Evolutionary conservation across 2,329 filamentous ascomycete genomes (phyloP), one percentile per base, ranked within the genome.

Genomic region (Colletotrichum sp.): DNA sequence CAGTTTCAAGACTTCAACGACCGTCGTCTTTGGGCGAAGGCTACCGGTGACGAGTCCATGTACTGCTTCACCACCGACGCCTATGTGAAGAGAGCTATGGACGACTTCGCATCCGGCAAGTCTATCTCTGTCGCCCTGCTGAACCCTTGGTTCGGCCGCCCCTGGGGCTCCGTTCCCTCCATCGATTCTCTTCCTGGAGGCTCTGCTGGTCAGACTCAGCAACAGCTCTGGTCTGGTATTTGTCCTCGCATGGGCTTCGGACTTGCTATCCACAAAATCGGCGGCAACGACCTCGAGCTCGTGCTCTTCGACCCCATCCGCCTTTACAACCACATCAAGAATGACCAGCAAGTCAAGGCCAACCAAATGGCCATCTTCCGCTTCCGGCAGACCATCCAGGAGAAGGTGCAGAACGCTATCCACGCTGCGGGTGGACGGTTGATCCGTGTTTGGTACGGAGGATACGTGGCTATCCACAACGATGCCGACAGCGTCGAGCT

Each of bases 1-100:
- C 36, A 67, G 0, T 67, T 30, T 18, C 26, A 24, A 0, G 28
- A 52, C 26, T 0, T 0, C 24, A 26, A 14, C 0, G 24, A 67
- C 0, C 36, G 36, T 0, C 48, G 64, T 26, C 24, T 30, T 26
- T 67, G 64, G 64, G 16, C 0, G 0, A 24, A 52, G 6, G 66
- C 66, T 0, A 36, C 66, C 0, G 28, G 30, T 5, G 66, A 1
- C 0, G 66, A 34, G 9, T 68, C 66, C 2, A 30, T 30, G 14
- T 3, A 2, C n/a, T 68, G 52, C 48, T 36, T 21, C 8, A 68
- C 66, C 66, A 6, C 5, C 8, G 12, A 26, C 24, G 30, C 10
- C 30, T 5, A 5, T 12, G 4, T 32, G 30, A 32, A 32, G 30
- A 32, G 30, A 32, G 30, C 30, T 6, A 32, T 32, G 30, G 30